Evolutionary conservation across 2,329 filamentous ascomycete genomes (phyloP).

Genomic region (Endoconidiophora laricicola): DNA sequence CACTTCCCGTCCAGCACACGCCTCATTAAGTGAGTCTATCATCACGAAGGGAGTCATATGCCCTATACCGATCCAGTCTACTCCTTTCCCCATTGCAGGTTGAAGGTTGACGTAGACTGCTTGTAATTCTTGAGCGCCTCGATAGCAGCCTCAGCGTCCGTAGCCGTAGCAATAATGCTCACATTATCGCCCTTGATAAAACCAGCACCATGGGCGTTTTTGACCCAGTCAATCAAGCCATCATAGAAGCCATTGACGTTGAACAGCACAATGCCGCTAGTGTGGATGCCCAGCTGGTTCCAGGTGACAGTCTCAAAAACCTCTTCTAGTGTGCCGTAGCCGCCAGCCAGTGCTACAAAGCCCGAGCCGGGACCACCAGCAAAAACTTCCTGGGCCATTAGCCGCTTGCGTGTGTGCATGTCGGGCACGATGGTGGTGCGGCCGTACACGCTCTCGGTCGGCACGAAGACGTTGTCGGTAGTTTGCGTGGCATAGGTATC

Average conservation of each 20-base stretch:
- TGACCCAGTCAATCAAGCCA: slow-evolving; percentile 68
- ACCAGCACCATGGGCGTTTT: slow-evolving; percentile 54
- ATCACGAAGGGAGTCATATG: not conserved
- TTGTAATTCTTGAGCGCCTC: slow-evolving; percentile 55
- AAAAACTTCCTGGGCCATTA: slow-evolving; percentile 83
- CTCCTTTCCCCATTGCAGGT: slow-evolving; percentile 64
- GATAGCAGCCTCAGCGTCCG: slow-evolving; percentile 55
- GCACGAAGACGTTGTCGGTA: slow-evolving; percentile 23
- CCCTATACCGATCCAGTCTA: slow-evolving; percentile 20
- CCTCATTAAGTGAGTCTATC: too few species aligned
- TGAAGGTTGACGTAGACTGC: slow-evolving; percentile 56
- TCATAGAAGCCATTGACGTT: slow-evolving; percentile 91
- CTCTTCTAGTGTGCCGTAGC: slow-evolving; percentile 93
- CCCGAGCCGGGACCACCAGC: slow-evolving; percentile 66
- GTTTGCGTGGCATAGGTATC: slow-evolving; percentile 30
- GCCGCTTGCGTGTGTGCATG: slow-evolving; percentile 90
- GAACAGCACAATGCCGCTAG: slow-evolving; percentile 58
- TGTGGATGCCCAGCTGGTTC: slow-evolving; percentile 93
- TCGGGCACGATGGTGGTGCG: slow-evolving; percentile 76
- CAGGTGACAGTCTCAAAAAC: slow-evolving; percentile 81
- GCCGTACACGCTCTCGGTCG: slow-evolving; percentile 54
- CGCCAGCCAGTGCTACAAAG: slow-evolving; percentile 76
- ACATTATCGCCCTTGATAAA: slow-evolving; percentile 60
- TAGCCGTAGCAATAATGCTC: slow-evolving; percentile 63
- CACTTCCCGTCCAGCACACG: too few species aligned